These are phyloP conservation scores for Barbatosphaeria neglecta DNA, from an alignment of 495 filamentous ascomycete genomes.

Conservation along the genomic window DNA sequence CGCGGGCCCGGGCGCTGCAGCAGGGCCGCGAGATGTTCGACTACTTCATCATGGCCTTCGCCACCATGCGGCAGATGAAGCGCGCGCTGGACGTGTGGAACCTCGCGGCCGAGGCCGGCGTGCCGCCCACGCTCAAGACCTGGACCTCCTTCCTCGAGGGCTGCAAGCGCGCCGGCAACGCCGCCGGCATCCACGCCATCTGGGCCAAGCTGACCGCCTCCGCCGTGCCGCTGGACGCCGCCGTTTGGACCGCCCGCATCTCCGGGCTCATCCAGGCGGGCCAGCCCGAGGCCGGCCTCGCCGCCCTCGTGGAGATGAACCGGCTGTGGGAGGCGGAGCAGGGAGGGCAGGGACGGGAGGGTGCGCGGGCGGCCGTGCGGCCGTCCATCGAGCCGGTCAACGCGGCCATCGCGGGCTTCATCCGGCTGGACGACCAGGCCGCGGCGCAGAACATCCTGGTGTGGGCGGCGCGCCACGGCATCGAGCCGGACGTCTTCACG, in stretches of 20 bases:
- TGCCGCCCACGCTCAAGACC: conserved; percentile 41
- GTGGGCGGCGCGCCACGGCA: conserved; percentile 46
- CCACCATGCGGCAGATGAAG: conserved; percentile 33
- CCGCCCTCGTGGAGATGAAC: conserved; percentile 50
- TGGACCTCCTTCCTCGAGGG: conserved; percentile 57
- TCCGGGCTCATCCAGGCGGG: conserved; percentile 41
- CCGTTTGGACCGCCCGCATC: conserved; percentile 53
- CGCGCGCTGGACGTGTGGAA: conserved; percentile 48
- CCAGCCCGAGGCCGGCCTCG: conserved; percentile 35
- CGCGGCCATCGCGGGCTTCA: conserved; percentile 37
- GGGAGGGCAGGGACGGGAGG: no score
- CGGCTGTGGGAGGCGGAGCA: conserved; percentile 32
- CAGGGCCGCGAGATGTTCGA: conserved; percentile 32
- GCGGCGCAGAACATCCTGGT: conserved; percentile 36
- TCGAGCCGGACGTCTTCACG: conserved; percentile 49
- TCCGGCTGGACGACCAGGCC: conserved; percentile 17
- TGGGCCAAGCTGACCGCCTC: conserved; percentile 46
- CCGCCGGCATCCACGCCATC: conserved; percentile 38
- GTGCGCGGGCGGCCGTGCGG: conserved; percentile 29
- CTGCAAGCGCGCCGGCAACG: conserved; percentile 34
- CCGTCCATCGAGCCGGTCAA: conserved; percentile 55
- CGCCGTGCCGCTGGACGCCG: conserved; percentile 40
- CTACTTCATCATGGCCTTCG: conserved; percentile 41
- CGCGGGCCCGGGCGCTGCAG: conserved; percentile 6
- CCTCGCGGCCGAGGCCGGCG: conserved; percentile 36